Evolutionary conservation across 331 rosid species (phyloP), one percentile per base, ranked within the genome.

Genomic region (Quercus tomentella): DNA sequence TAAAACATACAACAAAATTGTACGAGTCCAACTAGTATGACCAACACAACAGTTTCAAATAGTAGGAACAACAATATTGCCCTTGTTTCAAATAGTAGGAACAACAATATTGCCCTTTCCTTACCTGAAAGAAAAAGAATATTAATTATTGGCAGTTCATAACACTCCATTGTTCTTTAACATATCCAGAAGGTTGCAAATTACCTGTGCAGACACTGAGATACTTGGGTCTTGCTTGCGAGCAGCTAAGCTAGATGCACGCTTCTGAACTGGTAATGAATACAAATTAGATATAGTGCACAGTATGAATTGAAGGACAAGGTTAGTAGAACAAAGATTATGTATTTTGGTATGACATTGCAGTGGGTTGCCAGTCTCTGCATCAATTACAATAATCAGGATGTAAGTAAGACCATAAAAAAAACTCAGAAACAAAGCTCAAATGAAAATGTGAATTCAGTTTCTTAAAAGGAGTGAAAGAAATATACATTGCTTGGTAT

Each of bases 1-100:
- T 94, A 93, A 67, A 91, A 90, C 82, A 87, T 76, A 26, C 91
- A 89, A 72, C 91, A 91, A 67, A 91, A 93, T 75, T 93, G 86
- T 43, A 90, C 89, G 1, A 82, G 78, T 78, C 83, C 88, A 20
- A 85, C 86, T 8, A 93, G 68, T 31, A 81, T n/a, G 45, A 82
- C 74, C 82, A 88, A 69, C 72, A 87, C 70, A 43, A 69, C 81
- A 15, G 91, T 81, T 80, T 93, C 93, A n/a, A 89, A 77, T 76
- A 93, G 80, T 49, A 91, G 91, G 80, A 93, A 90, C 88, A 87
- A 72, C 66, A 84, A 70, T 77, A 90, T 86, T 3, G 92, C 85
- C 72, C 89, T 90, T 82, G 91, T 81, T 80, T 93, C 93, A n/a
- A 89, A 77, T 76, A 93, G 80, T 49, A 91, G 91, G 80, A 93